Evolutionary conservation across 345 rosid genomes (phyloP).

Genomic region (Psidium guajava): DNA sequence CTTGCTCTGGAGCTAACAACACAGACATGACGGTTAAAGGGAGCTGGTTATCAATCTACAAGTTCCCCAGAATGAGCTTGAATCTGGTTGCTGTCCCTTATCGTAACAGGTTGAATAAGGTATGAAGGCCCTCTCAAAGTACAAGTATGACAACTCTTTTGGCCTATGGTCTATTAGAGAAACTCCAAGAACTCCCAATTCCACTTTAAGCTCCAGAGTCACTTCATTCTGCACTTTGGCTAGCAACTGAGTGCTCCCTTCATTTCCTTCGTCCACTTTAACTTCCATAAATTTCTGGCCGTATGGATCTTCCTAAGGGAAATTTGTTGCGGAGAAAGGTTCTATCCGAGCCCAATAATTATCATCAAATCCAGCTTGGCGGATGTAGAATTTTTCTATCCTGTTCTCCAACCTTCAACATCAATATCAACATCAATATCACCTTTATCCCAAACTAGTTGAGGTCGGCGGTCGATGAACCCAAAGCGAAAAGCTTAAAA

Average conservation of each 20-base stretch:
- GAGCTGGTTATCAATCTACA: constrained; percentile 95
- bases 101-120: constrained; percentile 91
- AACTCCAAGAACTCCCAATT: constrained; percentile 84
- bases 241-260: constrained; percentile 30
- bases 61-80: constrained; percentile 75
- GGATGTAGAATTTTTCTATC: constrained; percentile 52
- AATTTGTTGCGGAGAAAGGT: constrained; percentile 57
- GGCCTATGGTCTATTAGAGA: constrained; percentile 88
- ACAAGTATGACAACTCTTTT: constrained; percentile 69
- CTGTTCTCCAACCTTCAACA: too few relatives aligned
- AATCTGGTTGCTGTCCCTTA: constrained; percentile 93
- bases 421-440: too few relatives aligned
- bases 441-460: too few relatives aligned
- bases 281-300: constrained; percentile 75
- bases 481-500: too few relatives aligned
- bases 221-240: constrained; percentile 19
- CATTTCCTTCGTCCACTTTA: constrained; percentile 38
- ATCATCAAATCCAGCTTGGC: constrained; percentile 87
- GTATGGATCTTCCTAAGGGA: constrained; percentile 95
- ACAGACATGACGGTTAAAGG: constrained; percentile 93
- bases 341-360: constrained; percentile 58
- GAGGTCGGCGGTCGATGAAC: too few relatives aligned
- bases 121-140: constrained; percentile 63
- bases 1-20: constrained; percentile 74
- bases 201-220: constrained; percentile 61